A percentile compares a stretch with the other conserved stretches of the same genome.
These are phyloP conservation scores for Penicillium turbatum DNA, from an alignment of 495 filamentous ascomycete genomes.

Conservation along the genomic window DNA sequence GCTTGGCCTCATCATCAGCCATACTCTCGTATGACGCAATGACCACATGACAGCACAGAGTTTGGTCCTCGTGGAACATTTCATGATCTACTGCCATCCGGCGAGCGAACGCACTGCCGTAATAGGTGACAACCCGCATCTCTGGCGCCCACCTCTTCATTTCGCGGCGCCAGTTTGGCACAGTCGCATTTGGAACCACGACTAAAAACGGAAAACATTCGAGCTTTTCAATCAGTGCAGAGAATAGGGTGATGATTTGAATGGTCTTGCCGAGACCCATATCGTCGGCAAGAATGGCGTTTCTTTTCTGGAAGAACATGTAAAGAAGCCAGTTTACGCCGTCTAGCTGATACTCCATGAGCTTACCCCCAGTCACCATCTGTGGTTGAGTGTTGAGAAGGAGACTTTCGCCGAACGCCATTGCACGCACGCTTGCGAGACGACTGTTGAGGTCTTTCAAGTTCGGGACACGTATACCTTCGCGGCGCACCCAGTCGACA, in stretches of 20 bases:
- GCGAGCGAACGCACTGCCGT: constrained; percentile 67
- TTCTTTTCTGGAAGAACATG: constrained; percentile 74
- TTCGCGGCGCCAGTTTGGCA: constrained; percentile 94
- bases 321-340: constrained; percentile 97
- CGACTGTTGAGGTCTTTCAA: constrained; percentile 52
- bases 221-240: constrained; percentile 72
- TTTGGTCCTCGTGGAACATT: constrained; percentile 64
- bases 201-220: constrained; percentile 88
- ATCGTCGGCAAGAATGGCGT: constrained; percentile 94
- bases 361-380: constrained; percentile 66
- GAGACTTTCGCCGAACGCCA: constrained; percentile 61
- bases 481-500: constrained; percentile 72
- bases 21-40: constrained; percentile 93
- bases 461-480: constrained; percentile 59
- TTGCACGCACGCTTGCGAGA: constrained; percentile 55
- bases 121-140: constrained; percentile 86
- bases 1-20: constrained; percentile 58
- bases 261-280: constrained; percentile 99
- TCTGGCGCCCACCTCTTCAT: constrained; percentile 90
- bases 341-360: constrained; percentile 93
- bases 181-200: constrained; percentile 91
- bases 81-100: constrained; percentile 71
- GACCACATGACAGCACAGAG: constrained; percentile 81
- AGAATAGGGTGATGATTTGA: constrained; percentile 81
- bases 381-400: constrained; percentile 69